These are phyloP conservation scores for Colletotrichum sp. DNA, from an alignment of 2,329 filamentous ascomycete genomes.

Conservation along the genomic window DNA sequence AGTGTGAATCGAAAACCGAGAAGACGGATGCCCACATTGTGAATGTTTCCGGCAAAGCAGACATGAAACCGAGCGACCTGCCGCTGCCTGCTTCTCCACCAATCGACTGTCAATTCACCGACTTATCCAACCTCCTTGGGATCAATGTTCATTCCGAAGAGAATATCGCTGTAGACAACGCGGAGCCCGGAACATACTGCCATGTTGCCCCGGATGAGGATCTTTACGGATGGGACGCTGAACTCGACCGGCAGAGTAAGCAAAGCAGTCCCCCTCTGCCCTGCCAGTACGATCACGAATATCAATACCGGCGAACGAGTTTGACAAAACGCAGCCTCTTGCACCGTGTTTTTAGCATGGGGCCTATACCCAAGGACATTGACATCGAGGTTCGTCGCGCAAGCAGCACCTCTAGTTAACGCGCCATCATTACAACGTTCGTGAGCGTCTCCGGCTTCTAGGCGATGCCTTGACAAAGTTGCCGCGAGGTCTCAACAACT, in stretches of 20 bases:
- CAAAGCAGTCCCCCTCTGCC: not conserved
- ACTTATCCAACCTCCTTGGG: conserved; percentile 44
- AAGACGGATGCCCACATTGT: not conserved
- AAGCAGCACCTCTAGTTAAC: conserved; percentile 17
- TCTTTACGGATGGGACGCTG: conserved; percentile 60
- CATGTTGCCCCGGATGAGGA: conserved; percentile 39
- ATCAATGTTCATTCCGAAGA: conserved; percentile 32
- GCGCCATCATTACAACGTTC: not conserved
- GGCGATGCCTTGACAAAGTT: not conserved
- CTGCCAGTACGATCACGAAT: conserved; percentile 19
- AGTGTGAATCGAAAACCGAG: not conserved
- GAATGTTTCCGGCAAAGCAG: not conserved
- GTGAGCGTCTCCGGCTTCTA: not conserved
- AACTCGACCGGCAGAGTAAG: conserved; percentile 37
- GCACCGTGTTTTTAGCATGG: conserved; percentile 42
- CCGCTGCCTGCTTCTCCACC: not conserved
- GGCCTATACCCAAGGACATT: conserved; percentile 10
- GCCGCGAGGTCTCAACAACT: not conserved
- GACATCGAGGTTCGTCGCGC: conserved; percentile 8
- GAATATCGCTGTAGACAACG: conserved; percentile 29
- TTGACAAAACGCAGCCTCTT: conserved; percentile 38
- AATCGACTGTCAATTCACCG: conserved; percentile 25
- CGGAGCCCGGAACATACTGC: conserved; percentile 31
- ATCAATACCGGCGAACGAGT: conserved; percentile 30
- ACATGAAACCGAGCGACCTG: not conserved